Conservation (phyloP, 176 grass and related monocot genomes). For the Zoysia pacifica region DNA sequence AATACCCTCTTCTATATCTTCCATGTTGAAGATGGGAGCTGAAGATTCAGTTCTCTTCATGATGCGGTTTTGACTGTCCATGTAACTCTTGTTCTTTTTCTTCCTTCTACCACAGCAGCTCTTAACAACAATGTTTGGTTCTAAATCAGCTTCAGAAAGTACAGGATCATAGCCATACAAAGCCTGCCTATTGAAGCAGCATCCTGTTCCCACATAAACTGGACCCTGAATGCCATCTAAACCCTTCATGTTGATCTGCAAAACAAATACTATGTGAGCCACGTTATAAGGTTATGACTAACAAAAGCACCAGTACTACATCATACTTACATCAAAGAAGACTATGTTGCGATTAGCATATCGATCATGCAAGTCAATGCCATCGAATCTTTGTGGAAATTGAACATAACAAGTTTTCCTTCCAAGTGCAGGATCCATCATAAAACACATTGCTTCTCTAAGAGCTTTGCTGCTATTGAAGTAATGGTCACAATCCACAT, state of each 20-base stretch:
- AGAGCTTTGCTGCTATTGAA: slow-evolving; percentile 99
- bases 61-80: slow-evolving; percentile 86
- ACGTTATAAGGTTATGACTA: neutral
- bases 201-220: slow-evolving; percentile 96
- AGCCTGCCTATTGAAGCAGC: slow-evolving; percentile 98
- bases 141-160: slow-evolving; percentile 94
- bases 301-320: neutral
- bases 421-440: slow-evolving; percentile 95
- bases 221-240: slow-evolving; percentile 99
- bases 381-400: slow-evolving; percentile 99
- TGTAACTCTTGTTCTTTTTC: slow-evolving; percentile 92
- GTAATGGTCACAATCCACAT: slow-evolving; percentile 99
- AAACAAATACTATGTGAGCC: slow-evolving; percentile 43
- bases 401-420: slow-evolving; percentile 99
- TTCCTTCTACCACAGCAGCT: slow-evolving; percentile 98
- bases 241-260: slow-evolving; percentile 99
- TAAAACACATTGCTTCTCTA: slow-evolving; percentile 99
- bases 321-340: slow-evolving; percentile 93
- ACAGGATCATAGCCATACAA: slow-evolving; percentile 98
- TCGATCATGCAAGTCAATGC: slow-evolving; percentile 97
- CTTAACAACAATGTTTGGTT: slow-evolving; percentile 88
- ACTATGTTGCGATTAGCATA: slow-evolving; percentile 99
- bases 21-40: slow-evolving; percentile 99
- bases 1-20: slow-evolving; percentile 97
- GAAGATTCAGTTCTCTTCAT: slow-evolving; percentile 99